Evolutionary conservation across 352 stramenopile genomes (phyloP), one percentile per base, ranked within the genome.

Genomic region (Phytopythium helicoides): DNA sequence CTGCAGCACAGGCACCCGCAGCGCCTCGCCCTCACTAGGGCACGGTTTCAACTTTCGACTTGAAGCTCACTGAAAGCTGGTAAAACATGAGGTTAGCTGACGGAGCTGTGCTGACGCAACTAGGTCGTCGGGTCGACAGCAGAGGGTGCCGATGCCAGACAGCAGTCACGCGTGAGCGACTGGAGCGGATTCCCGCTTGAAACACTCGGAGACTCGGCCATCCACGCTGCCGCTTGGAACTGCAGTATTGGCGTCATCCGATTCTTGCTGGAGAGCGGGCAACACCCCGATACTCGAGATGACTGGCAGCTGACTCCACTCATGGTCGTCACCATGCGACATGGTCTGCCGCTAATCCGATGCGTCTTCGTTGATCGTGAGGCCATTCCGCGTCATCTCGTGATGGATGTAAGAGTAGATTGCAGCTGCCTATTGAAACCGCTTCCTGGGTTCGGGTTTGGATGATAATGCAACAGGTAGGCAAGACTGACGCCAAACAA

Each of bases 11-110:
- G 31, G 44, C 60, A 67, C 53, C 64, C 60, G 48, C 68, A 61
- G 36, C 64, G 56, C 50, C 60, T 73, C 39, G 56, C 64, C 15
- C 57, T 67, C 25, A 42, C 56, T 73, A 70, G 45, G 66, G 61
- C 15, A 48, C 40, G 40, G 21, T 16, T n/a, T 18, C 37, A 22
- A 14, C 22, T 22, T 22, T 6, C 22, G 15, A 22, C 38, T 22
- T 26, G 7, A 6, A 12, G 15, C 8, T 22, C 38, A n/a, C n/a
- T 40, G 36, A n/a, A 6, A 26, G 6, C 7, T 25, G 18, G 38
- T 6, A 22, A 4, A 40, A n/a, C 36, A 6, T 15, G n/a, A 18
- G 38, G 22, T 18, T 25, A 23, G n/a, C 38, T 18, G 12, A 44
- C 15, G 6, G n/a, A 0, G 8, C 4, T 25, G 15, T 44, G n/a